phyloP scores from a whole-genome alignment of 2,329 filamentous ascomycete species.

The Daldinia sp. region DNA sequence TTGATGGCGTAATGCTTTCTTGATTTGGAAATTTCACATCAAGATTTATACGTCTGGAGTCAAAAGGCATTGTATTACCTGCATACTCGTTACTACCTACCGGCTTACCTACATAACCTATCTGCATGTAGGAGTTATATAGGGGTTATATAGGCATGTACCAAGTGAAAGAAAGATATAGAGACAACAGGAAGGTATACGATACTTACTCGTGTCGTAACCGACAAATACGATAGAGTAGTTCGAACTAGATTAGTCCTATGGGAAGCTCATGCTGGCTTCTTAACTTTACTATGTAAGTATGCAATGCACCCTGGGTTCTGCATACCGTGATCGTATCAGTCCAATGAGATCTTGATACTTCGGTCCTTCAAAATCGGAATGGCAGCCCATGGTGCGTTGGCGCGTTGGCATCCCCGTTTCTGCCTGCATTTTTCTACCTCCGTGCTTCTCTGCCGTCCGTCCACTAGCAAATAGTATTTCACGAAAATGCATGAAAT shows the following conservation, averaged over 20 bases:
- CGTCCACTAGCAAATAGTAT: conserved; percentile 38
- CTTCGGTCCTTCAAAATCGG: conserved; percentile 17
- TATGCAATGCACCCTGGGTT: conserved; percentile 36
- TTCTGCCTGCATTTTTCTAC: conserved; percentile 29
- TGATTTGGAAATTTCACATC: conserved; percentile 11
- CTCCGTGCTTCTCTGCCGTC: conserved; percentile 30
- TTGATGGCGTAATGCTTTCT: conserved; percentile 29
- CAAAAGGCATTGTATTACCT: too few species aligned
- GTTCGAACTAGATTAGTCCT: conserved; percentile 27
- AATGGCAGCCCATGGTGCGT: conserved; percentile 38
- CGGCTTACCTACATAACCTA: neutral
- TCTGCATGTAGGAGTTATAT: neutral
- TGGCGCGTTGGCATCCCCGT: conserved; percentile 33
- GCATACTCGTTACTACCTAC: too few species aligned
- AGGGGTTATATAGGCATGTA: too few species aligned
- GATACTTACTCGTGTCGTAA: conserved; percentile 34
- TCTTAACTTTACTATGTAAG: too few species aligned
- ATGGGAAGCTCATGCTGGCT: conserved; percentile 29
- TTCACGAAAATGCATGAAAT: conserved; percentile 25
- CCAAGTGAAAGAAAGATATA: neutral
- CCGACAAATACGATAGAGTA: conserved; percentile 15
- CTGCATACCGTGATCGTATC: conserved; percentile 28
- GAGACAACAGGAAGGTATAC: conserved; percentile 16
- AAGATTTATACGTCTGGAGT: conserved; percentile 5
- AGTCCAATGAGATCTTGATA: conserved; percentile 32